Base-by-base conservation (phyloP, 2,329 filamentous ascomycete genomes). In the Venturia aucupariae region DNA sequence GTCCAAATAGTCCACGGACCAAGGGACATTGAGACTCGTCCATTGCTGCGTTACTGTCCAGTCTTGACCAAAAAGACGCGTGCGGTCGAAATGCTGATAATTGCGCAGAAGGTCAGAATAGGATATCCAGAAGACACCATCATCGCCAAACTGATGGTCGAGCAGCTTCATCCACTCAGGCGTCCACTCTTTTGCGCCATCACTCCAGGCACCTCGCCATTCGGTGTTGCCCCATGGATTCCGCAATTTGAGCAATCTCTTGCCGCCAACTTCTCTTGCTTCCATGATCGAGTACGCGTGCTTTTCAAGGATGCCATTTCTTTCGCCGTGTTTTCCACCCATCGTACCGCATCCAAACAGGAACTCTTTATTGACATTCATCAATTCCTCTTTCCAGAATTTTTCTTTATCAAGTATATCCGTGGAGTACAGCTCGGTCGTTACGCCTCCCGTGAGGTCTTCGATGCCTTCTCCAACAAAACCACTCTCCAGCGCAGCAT, bases 151-250 rank as follows among this genome's bases (percentile, higher is more conserved):
- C 51, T 83, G 85, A 72, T 92, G 89, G 57, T 82, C 80, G 0
- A 94, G 80, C 69, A 87, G 86, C 66, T 85, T 76, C 75, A 93
- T 86, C 84, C 88, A 90, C 68, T 92, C 86, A 0, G 89, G 80
- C 0, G 89, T 93, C 90, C 90, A 95, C 74, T 93, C 87, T 70
- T 90, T 89, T 7, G 88, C 90, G 0, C 90, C 90, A 71, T 94
- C 90, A 44, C 84, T 87, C 90, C 90, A 94, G 1, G 89, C 80
- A 1, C 90, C 90, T 38, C 84, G 88, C 90, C 90, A 94, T 74
- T 92, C 90, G 39, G 84, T 85, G 67, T 86, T 85, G 1, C 90
- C 90, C 90, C 90, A 94, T 0, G 90, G 90, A 69, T 94, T 94
- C 68, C 87, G 81, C 48, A 89, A 73, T 61, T 84, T 81, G 8